Base-by-base conservation (phyloP, 192 early-diverging fungal species). In the Coemansia sp. region DNA sequence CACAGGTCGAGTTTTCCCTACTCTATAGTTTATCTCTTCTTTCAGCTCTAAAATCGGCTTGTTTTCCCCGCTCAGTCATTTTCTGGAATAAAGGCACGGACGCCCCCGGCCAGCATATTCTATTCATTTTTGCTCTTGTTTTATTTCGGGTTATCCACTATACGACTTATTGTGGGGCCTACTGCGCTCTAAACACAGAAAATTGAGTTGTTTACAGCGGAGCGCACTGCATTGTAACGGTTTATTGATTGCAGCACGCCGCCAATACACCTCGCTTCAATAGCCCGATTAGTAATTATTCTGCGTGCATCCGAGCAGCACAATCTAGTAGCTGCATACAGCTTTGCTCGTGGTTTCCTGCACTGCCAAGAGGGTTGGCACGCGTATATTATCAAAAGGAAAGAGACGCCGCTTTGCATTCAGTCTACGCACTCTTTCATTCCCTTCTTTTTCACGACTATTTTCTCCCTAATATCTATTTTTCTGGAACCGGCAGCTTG, bases 291-390 rank as follows among this genome's bases (percentile, higher is more conserved):
- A 17, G 29, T n/a, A 38, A 56, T 37, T 37, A 22, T 37, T 56
- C 14, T 49, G 47, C 47, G 12, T 19, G 47, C 47, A 19, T 15
- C 47, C 47, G 47, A 49, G 55, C 55, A 37, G 35, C 55, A 56
- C 55, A 56, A 56, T 56, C 55, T 24, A 32, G 29, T 56, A 37
- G 55, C 55, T 56, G 55, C 55, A 56, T 56, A 22, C 11, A 25
- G 29, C 29, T 0, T 6, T 32, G 29, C 41, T 49, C 47, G 17
- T 11, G 3, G 47, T 19, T 17, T 19, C 47, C 47, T 49, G 47
- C n/a, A 17, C 47, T n/a, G 55, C 55, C n/a, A 7, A 7, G n/a
- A 15, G n/a, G 27, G 29, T 37, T 56, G 55, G 29, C 55, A 56
- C 55, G 55, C 55, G 29, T 37, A 37, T 56, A 56, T 56, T 56